Base-by-base conservation (phyloP, 1,284 basidiomycete species). In the Cystobasidium slooffiae region DNA sequence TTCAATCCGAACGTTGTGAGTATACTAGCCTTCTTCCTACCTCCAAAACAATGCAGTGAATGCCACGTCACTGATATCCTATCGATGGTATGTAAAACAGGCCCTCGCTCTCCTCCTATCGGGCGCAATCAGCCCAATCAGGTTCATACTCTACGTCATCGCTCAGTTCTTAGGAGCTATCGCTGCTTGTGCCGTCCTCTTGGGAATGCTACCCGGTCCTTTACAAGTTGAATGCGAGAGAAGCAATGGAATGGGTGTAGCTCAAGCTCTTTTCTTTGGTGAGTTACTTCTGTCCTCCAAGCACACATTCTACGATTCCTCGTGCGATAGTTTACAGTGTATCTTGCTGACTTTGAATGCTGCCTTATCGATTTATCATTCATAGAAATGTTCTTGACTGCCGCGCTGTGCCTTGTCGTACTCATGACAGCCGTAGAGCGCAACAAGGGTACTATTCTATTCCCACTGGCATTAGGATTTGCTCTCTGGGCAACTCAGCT, bases 1-100 rank as follows among this genome's bases (percentile, higher is more conserved):
- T 90, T 91, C 83, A 91, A 91, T 79, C 90, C 90, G 0, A 86
- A 89, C 74, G 85, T 92, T 75, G 74, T 49, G 24, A 61, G 69
- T 7, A n/a, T 18, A 10, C 6, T 39, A 6, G 3, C 10, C 8
- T 9, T 43, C 9, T 18, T 39, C 12, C 31, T 59, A 20, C 24
- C 16, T 12, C 31, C 5, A 1, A 1, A 31, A 31, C 31, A 31
- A 31, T 31, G 31, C 31, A 31, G 31, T 31, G 31, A 5, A 31
- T 31, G 31, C 5, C 31, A 31, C 31, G 31, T 2, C 2, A 9
- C n/a, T 64, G 24, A 10, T 41, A 10, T 24, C 43, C 14, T 20
- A 2, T 18, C 6, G 67, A 12, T 59, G 12, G 46, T 16, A 16
- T 16, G 41, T 8, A n/a, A 31, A 44, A 12, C 41, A 72, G 59